Percentiles rank a stretch among this genome's conserved stretches.
Conservation (phyloP, 1,284 basidiomycete species). For the Microbotryomycetes sp. region DNA sequence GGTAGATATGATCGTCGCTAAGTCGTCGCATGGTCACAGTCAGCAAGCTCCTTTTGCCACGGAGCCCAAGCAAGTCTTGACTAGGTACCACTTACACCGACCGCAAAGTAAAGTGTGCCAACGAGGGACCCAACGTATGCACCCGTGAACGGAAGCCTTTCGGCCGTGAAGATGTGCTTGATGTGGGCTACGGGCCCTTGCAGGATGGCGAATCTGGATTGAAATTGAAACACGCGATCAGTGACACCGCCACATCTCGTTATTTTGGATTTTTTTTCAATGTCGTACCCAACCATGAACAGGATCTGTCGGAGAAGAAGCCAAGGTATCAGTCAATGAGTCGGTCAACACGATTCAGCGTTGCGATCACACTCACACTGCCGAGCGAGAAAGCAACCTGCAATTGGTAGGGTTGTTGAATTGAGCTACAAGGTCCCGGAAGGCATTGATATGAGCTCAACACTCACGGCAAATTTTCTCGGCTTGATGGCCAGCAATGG, state of each 20-base stretch:
- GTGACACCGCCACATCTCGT: background rate
- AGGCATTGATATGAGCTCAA: conserved; percentile 43
- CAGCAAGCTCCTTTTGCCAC: background rate
- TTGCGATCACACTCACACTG: conserved; percentile 47
- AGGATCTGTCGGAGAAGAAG: conserved; percentile 42
- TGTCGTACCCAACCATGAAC: conserved; percentile 81
- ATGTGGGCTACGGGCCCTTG: conserved; percentile 52
- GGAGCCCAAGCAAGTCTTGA: background rate
- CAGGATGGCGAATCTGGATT: conserved; percentile 36
- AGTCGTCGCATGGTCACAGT: background rate
- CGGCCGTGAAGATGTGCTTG: conserved; percentile 76
- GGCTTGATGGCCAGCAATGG: conserved; percentile 77
- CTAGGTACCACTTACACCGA: conserved; percentile 56
- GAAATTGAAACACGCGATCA: conserved; percentile 35
- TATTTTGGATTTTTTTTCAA: background rate
- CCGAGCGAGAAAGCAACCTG: conserved; percentile 54
- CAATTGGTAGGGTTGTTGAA: background rate
- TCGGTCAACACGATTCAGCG: background rate
- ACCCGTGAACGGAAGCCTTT: conserved; percentile 78
- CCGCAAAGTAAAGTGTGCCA: conserved; percentile 79
- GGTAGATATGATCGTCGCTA: conserved; percentile 78
- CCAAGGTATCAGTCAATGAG: background rate
- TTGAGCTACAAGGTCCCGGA: background rate
- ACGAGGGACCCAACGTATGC: conserved; percentile 74
- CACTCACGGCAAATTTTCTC: conserved; percentile 44